A percentile compares a stretch with the other conserved stretches of the same genome.
phyloP scores from a whole-genome alignment of 1,284 basidiomycete genomes.

The Moniliophthora roreri region DNA sequence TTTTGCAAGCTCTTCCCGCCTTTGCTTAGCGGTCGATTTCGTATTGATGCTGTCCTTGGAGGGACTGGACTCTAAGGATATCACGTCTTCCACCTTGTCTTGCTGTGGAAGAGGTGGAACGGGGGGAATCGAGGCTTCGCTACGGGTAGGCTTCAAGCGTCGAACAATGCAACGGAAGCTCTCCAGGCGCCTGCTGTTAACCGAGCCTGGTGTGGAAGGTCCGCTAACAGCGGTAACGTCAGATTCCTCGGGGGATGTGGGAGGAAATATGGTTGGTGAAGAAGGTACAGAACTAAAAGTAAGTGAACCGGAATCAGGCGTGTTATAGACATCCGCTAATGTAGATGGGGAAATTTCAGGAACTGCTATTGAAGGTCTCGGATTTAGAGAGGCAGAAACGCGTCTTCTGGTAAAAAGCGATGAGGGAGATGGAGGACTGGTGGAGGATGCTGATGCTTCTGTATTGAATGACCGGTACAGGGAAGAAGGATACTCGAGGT shows the following conservation, averaged over 20 bases:
- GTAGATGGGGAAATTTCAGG: no score
- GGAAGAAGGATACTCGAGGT: no score
- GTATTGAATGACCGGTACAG: no score
- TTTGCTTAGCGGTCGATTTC: background rate
- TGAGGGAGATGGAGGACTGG: no score
- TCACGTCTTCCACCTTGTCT: background rate
- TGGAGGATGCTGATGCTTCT: no score
- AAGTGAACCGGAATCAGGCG: no score
- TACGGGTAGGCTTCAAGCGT: background rate
- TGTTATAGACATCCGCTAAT: no score
- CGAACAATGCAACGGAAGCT: background rate
- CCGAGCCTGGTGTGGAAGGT: background rate
- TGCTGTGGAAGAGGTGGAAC: background rate
- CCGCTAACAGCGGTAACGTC: background rate
- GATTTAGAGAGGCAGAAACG: no score
- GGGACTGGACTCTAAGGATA: background rate
- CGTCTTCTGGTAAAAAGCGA: no score
- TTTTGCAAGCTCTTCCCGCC: constrained; percentile 7
- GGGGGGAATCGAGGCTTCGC: background rate
- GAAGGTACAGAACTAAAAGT: no score
- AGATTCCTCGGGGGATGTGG: background rate
- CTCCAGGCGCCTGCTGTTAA: background rate
- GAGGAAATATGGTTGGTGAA: background rate
- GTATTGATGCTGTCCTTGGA: background rate
- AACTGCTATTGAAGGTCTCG: no score